Evolutionary conservation across 1,284 basidiomycete genomes (phyloP).

Genomic region (Sparassis latifolia): DNA sequence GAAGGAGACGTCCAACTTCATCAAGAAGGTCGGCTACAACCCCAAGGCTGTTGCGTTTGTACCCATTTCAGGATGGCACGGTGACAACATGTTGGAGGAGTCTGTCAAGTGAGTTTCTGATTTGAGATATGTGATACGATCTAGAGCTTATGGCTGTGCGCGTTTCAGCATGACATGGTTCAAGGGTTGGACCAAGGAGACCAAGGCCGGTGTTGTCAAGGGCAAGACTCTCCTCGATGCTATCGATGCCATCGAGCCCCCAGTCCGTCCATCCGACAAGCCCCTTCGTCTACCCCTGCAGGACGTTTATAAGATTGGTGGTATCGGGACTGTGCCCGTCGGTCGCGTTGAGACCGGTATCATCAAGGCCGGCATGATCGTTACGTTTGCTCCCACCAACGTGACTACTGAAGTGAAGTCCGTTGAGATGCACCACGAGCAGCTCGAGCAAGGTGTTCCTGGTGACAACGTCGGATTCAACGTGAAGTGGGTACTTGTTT

Average conservation of each 20-base stretch:
- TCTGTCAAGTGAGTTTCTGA: constrained; percentile 68
- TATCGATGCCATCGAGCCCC: constrained; percentile 99
- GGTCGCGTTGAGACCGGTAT: constrained; percentile 99
- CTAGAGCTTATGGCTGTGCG: neutral
- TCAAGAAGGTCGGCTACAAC: constrained; percentile 99
- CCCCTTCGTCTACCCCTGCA: constrained; percentile 99
- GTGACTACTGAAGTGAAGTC: constrained; percentile 99
- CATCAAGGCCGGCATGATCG: constrained; percentile 99
- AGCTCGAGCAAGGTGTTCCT: constrained; percentile 90
- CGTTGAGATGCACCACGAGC: constrained; percentile 99
- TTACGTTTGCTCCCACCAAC: constrained; percentile 94
- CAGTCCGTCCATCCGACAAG: constrained; percentile 95
- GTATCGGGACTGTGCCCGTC: constrained; percentile 99
- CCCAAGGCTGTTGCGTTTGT: constrained; percentile 98
- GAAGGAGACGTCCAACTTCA: constrained; percentile 99
- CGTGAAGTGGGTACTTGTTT: constrained; percentile 65
- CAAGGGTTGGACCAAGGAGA: constrained; percentile 98
- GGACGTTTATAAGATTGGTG: constrained; percentile 99
- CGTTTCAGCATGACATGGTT: constrained; percentile 90
- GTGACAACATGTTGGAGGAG: constrained; percentile 99
- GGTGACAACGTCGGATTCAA: constrained; percentile 99
- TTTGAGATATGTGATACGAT: constrained; percentile 1
- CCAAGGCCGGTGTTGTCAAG: constrained; percentile 87
- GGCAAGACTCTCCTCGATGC: constrained; percentile 99
- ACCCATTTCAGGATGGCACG: constrained; percentile 99